Percentiles rank a stretch among this genome's conserved stretches.
These are phyloP conservation scores for Acanthamoeba castellanii DNA, from an alignment of 208 protist species.

Conservation along the genomic window DNA sequence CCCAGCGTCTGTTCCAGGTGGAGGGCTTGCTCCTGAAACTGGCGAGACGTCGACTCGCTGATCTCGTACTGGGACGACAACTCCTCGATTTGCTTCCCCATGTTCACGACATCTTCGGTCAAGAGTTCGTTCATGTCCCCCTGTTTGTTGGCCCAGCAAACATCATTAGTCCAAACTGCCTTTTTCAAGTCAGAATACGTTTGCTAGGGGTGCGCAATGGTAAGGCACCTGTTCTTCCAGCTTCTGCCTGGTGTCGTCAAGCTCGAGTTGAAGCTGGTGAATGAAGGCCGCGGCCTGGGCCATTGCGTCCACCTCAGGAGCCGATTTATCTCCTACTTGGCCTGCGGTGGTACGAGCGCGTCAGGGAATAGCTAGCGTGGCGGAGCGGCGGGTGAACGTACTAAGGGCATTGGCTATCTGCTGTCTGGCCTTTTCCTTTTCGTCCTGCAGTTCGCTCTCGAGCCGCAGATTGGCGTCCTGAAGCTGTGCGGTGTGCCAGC, in stretches of 20 bases:
- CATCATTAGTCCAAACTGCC: too few species aligned
- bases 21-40: conserved; percentile 42
- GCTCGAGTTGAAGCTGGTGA: conserved; percentile 45
- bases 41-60: conserved; percentile 26
- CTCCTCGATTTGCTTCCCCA: conserved; percentile 47
- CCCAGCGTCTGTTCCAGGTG: background rate
- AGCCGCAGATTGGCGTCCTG: background rate
- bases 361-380: background rate
- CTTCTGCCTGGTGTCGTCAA: conserved; percentile 3
- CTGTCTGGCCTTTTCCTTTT: background rate
- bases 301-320: conserved; percentile 12
- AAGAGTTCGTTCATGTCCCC: conserved; percentile 63
- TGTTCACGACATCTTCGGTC: conserved; percentile 54
- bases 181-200: background rate
- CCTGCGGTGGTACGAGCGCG: background rate
- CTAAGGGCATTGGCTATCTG: background rate
- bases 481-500: background rate
- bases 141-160: background rate
- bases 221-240: conserved; percentile 46
- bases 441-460: background rate
- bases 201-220: background rate
- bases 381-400: background rate
- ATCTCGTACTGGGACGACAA: conserved; percentile 40
- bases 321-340: conserved; percentile 1
- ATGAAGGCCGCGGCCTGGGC: conserved; percentile 27